These are phyloP conservation scores for Xylaria venustula DNA, from an alignment of 495 filamentous ascomycete species.

Conservation along the genomic window DNA sequence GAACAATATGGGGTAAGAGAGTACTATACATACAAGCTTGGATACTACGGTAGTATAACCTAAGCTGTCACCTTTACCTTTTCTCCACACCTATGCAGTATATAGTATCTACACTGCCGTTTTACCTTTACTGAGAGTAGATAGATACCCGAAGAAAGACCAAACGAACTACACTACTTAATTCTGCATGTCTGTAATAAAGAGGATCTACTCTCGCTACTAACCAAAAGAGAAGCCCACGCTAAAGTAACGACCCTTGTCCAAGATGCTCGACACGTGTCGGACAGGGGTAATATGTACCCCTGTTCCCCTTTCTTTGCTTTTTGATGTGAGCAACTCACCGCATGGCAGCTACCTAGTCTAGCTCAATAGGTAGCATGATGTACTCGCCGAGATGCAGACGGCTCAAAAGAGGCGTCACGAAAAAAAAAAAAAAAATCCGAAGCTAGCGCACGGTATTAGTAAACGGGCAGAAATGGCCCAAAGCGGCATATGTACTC, in stretches of 20 bases:
- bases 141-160: too few relatives aligned
- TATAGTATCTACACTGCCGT: too few relatives aligned
- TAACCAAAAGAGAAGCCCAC: constrained; percentile 7
- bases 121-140: too few relatives aligned
- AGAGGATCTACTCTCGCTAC: background rate
- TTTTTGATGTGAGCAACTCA: background rate
- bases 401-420: background rate
- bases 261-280: constrained; percentile 10
- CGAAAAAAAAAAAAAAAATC: background rate
- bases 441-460: background rate
- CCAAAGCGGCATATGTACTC: background rate
- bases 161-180: too few relatives aligned
- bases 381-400: background rate
- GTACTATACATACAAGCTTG: background rate
- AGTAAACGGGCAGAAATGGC: background rate
- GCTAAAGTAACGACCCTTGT: background rate
- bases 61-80: too few relatives aligned
- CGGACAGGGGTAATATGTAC: constrained; percentile 9
- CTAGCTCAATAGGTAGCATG: too few relatives aligned
- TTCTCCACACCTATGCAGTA: too few relatives aligned
- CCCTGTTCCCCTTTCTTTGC: background rate
- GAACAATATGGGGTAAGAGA: background rate
- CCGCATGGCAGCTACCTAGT: background rate
- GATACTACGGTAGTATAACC: too few relatives aligned
- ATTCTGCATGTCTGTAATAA: too few relatives aligned